These are phyloP conservation scores for Ambrosia artemisiifolia DNA, from an alignment of 129 eudicot species.

Conservation along the genomic window DNA sequence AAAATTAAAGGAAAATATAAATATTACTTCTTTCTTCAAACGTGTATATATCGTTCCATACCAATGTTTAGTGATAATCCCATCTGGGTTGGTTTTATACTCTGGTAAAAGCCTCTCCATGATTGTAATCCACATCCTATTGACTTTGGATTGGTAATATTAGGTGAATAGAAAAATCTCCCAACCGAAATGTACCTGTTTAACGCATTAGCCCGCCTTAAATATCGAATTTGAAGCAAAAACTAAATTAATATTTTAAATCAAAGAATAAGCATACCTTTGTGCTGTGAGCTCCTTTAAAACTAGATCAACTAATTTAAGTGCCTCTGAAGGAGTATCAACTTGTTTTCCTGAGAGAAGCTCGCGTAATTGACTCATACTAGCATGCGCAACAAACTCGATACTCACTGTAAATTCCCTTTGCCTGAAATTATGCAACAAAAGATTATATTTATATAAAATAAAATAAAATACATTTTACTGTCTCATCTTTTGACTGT, in stretches of 20 bases:
- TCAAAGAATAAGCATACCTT: conserved; percentile 31
- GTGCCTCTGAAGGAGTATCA: conserved; percentile 51
- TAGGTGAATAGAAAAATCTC: conserved; percentile 71
- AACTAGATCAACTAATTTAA: conserved; percentile 51
- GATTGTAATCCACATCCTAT: conserved; percentile 72
- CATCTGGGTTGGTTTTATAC: conserved; percentile 83
- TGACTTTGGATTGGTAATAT: conserved; percentile 50
- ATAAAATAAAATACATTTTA: neutral
- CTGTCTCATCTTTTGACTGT: neutral
- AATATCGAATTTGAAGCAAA: neutral
- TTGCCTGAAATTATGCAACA: conserved; percentile 39
- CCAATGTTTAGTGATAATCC: conserved; percentile 82
- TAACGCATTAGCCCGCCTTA: neutral
- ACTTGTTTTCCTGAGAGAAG: conserved; percentile 54
- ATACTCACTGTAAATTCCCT: conserved; percentile 49
- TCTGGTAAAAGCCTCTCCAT: conserved; percentile 91
- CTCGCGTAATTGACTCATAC: conserved; percentile 46
- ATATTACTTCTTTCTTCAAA: neutral
- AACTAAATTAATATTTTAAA: neutral
- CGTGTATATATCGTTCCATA: conserved; percentile 4
- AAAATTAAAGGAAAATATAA: neutral
- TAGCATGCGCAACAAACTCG: conserved; percentile 56
- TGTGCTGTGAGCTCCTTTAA: conserved; percentile 54
- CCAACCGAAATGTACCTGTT: conserved; percentile 71
- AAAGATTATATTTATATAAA: neutral